These are phyloP conservation scores for Entomortierella parvispora DNA, from an alignment of 192 early-diverging fungal species.

Conservation along the genomic window DNA sequence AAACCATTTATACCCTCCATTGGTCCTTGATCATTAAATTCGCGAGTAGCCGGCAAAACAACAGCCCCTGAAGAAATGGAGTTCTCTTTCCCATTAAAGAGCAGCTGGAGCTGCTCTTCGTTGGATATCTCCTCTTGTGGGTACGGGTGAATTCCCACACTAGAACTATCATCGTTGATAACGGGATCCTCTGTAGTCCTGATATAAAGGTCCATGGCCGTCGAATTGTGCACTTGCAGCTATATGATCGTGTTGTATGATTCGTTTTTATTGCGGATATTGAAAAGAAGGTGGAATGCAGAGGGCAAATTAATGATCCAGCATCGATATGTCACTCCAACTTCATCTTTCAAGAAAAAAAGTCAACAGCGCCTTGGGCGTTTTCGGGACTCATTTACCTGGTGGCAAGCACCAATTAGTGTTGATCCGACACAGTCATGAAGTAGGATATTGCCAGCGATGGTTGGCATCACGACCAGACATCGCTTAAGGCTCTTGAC, in stretches of 20 bases:
- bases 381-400: slow-evolving; percentile 59
- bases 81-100: slow-evolving; percentile 33
- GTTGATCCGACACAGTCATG: slow-evolving; percentile 69
- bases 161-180: slow-evolving; percentile 75
- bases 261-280: neutral
- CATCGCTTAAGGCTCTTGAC: slow-evolving; percentile 71
- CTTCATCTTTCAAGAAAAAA: too few relatives aligned
- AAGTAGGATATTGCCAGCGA: slow-evolving; percentile 76
- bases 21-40: too few relatives aligned
- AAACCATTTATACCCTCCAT: too few relatives aligned
- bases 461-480: slow-evolving; percentile 67
- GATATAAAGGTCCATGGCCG: slow-evolving; percentile 64
- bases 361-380: too few relatives aligned
- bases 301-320: neutral
- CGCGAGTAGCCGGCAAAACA: neutral
- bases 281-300: neutral
- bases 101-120: slow-evolving; percentile 10
- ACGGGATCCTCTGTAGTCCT: slow-evolving; percentile 76
- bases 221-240: slow-evolving; percentile 83
- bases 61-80: too few relatives aligned
- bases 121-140: slow-evolving; percentile 52
- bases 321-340: too few relatives aligned
- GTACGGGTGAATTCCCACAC: slow-evolving; percentile 63
- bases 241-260: slow-evolving; percentile 31
- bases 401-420: slow-evolving; percentile 75